phyloP scores from a whole-genome alignment of 2,329 filamentous ascomycete species.

The Paramyrothecium sp. region DNA sequence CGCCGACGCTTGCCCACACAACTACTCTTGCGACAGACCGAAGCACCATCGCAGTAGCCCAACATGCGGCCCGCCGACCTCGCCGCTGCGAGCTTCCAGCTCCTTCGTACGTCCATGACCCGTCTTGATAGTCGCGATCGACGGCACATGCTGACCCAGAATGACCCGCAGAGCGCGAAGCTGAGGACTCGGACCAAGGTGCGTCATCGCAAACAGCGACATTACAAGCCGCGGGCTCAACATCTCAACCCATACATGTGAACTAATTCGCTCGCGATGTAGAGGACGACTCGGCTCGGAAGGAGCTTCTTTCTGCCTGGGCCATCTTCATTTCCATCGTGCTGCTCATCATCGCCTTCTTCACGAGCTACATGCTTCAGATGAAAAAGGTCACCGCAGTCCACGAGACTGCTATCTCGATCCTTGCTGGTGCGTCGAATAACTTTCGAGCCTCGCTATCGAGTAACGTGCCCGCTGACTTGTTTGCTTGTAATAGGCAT shows the following conservation, averaged over 20 bases:
- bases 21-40: background rate
- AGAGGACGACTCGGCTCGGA: slow-evolving; percentile 79
- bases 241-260: background rate
- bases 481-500: slow-evolving; percentile 63
- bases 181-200: slow-evolving; percentile 33
- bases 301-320: slow-evolving; percentile 96
- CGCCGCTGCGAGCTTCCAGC: slow-evolving; percentile 26
- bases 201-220: slow-evolving; percentile 3
- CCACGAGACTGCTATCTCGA: slow-evolving; percentile 97
- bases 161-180: slow-evolving; percentile 22
- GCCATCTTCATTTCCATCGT: slow-evolving; percentile 95
- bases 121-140: slow-evolving; percentile 4
- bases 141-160: slow-evolving; percentile 12
- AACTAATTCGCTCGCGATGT: slow-evolving; percentile 12
- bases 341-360: slow-evolving; percentile 90
- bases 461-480: slow-evolving; percentile 6
- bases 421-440: slow-evolving; percentile 73
- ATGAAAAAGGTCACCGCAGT: slow-evolving; percentile 96
- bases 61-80: slow-evolving; percentile 20
- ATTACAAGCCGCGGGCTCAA: slow-evolving; percentile 15
- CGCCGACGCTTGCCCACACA: no score
- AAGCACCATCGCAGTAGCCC: background rate
- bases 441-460: slow-evolving; percentile 7
- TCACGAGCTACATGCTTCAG: slow-evolving; percentile 95
- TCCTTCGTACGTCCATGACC: slow-evolving; percentile 25